These are phyloP conservation scores for Raphidocelis subcapitata DNA, from an alignment of 139 green algal species.

Conservation along the genomic window DNA sequence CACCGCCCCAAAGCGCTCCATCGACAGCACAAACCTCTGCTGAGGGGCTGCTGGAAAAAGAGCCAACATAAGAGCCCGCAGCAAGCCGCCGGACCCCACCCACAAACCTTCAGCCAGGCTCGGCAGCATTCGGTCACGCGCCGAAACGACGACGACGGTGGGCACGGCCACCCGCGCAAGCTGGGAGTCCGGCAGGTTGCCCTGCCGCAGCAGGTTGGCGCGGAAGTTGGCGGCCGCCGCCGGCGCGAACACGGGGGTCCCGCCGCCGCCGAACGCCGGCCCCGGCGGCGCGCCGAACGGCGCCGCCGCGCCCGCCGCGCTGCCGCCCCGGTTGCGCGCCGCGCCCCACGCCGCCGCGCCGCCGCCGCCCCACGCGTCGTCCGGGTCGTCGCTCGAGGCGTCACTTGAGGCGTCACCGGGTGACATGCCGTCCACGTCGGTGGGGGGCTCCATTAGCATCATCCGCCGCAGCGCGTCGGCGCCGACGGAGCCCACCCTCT, in stretches of 20 bases:
- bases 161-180: constrained; percentile 33
- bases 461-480: too few relatives aligned
- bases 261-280: neutral
- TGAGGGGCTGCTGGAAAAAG: too few relatives aligned
- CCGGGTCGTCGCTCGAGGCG: too few relatives aligned
- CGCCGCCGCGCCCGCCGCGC: neutral
- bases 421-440: too few relatives aligned
- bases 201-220: constrained; percentile 49
- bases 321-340: neutral
- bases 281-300: constrained; percentile 8
- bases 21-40: neutral
- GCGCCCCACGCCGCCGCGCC: too few relatives aligned
- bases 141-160: constrained; percentile 45
- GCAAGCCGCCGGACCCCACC: too few relatives aligned
- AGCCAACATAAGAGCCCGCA: too few relatives aligned
- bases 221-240: constrained; percentile 58
- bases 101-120: constrained; percentile 50
- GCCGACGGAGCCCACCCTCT: too few relatives aligned
- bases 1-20: neutral
- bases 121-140: constrained; percentile 60
- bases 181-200: constrained; percentile 34
- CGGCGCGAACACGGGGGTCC: constrained; percentile 18
- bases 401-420: too few relatives aligned
- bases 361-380: too few relatives aligned
- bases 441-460: too few relatives aligned